Evolutionary conservation across 768 basidiomycete genomes (phyloP).

Genomic region (Mycena capillaripes): DNA sequence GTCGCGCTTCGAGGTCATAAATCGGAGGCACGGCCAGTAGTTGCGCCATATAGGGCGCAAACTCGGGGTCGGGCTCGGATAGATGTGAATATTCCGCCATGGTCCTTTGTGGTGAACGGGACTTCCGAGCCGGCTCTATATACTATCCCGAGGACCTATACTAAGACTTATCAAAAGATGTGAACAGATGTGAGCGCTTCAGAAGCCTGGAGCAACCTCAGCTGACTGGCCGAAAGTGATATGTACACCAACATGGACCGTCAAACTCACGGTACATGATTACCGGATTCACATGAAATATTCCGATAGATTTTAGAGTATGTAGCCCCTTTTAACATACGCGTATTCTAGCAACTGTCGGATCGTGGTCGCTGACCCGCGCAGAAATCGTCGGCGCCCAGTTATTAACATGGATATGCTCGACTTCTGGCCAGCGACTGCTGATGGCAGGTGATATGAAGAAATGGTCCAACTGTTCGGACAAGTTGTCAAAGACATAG

Average conservation of each 20-base stretch:
- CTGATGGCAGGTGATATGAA: constrained; percentile 64
- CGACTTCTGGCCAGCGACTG: constrained; percentile 57
- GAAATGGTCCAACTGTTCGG: constrained; percentile 71
- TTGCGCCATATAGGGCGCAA: constrained; percentile 18
- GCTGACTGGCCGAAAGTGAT: too few species aligned
- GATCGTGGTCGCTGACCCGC: constrained; percentile 73
- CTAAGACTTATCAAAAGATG: too few species aligned
- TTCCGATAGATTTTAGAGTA: too few species aligned
- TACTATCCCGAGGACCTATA: too few species aligned
- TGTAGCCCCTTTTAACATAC: constrained; percentile 56
- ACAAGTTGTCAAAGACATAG: constrained; percentile 73
- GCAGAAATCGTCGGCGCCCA: constrained; percentile 59
- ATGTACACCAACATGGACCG: too few species aligned
- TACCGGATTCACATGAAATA: too few species aligned
- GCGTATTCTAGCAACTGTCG: constrained; percentile 64
- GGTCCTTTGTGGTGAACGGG: too few species aligned
- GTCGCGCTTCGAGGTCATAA: neutral
- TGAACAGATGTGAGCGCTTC: too few species aligned
- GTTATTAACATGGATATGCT: constrained; percentile 75
- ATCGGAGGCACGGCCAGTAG: neutral
- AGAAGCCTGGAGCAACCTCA: too few species aligned
- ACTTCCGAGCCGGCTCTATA: too few species aligned
- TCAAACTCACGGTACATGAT: too few species aligned
- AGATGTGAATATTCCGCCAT: constrained; percentile 34
- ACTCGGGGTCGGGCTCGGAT: constrained; percentile 32